A percentile compares a stretch with the other conserved stretches of the same genome.
phyloP scores from a whole-genome alignment of 2,329 filamentous ascomycete species.

The Didymella keratinophila region DNA sequence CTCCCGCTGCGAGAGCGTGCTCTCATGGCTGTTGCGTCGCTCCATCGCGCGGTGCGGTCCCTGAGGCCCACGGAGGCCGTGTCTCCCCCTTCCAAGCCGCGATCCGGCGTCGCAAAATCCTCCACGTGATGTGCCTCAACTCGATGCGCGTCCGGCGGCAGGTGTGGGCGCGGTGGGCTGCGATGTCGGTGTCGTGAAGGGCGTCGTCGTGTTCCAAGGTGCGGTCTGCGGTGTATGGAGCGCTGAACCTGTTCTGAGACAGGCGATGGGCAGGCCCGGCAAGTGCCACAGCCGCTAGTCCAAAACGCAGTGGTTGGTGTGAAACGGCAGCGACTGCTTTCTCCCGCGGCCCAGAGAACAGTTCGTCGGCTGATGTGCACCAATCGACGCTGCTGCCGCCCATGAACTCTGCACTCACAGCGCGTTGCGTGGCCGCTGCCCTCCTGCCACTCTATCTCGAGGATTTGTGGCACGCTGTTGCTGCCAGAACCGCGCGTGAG shows the following conservation, averaged over 20 bases:
- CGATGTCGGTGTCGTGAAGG: constrained; percentile 31
- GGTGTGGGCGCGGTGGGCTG: constrained; percentile 28
- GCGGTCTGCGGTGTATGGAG: constrained; percentile 14
- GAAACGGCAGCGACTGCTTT: constrained; percentile 32
- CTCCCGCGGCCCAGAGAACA: constrained; percentile 8
- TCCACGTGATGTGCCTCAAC: constrained; percentile 21
- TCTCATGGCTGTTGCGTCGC: constrained; percentile 45
- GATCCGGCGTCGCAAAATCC: constrained; percentile 27
- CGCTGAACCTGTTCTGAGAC: constrained; percentile 20
- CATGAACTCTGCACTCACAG: background rate
- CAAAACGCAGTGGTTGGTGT: constrained; percentile 19
- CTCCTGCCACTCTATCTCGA: background rate
- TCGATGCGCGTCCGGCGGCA: constrained; percentile 25
- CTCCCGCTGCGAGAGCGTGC: constrained; percentile 40
- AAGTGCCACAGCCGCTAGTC: constrained; percentile 32
- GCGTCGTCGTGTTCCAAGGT: constrained; percentile 33
- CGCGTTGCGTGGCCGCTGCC: background rate
- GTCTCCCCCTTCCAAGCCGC: constrained; percentile 35
- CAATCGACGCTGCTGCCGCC: background rate
- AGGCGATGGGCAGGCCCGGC: constrained; percentile 26
- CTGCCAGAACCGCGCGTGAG: constrained; percentile 2
- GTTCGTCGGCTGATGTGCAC: constrained; percentile 1
- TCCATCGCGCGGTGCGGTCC: constrained; percentile 49
- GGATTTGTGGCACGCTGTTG: background rate
- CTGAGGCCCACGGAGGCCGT: constrained; percentile 41